Conservation (phyloP, 1,139 yeast genomes). For the Yamadazyma diddensiae region DNA sequence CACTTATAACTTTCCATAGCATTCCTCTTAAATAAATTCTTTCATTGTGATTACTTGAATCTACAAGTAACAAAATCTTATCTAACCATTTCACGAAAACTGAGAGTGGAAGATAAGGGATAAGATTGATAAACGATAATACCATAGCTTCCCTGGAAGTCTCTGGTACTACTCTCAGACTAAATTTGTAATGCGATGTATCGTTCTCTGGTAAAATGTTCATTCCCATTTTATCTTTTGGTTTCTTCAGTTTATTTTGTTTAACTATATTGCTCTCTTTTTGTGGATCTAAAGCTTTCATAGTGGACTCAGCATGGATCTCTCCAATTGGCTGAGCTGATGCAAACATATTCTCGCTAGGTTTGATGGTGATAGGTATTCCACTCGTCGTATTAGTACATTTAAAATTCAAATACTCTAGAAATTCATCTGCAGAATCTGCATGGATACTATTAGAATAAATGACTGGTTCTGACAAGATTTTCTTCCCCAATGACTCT, state of each 20-base stretch:
- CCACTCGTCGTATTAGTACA: constrained; percentile 34
- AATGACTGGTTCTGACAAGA: constrained; percentile 42
- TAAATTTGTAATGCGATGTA: constrained; percentile 20
- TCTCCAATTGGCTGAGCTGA: constrained; percentile 42
- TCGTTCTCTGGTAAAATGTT: constrained; percentile 19
- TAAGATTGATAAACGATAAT: constrained; percentile 44
- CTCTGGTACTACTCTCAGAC: constrained; percentile 27
- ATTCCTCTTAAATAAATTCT: constrained; percentile 23
- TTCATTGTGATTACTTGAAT: constrained; percentile 37
- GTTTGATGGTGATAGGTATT: constrained; percentile 18
- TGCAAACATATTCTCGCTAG: constrained; percentile 20
- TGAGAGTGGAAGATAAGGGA: constrained; percentile 53
- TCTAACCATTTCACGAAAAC: constrained; percentile 48
- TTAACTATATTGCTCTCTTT: constrained; percentile 26
- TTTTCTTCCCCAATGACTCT: constrained; percentile 52
- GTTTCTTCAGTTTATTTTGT: constrained; percentile 32
- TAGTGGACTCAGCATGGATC: constrained; percentile 35
- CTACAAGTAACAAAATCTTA: constrained; percentile 41
- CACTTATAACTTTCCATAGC: constrained; percentile 43
- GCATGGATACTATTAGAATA: constrained; percentile 20
- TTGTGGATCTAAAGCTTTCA: constrained; percentile 25
- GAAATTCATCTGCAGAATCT: constrained; percentile 33
- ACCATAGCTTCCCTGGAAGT: constrained; percentile 55
- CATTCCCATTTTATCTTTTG: constrained; percentile 25
- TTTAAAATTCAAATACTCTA: constrained; percentile 39